These are phyloP conservation scores for Leccinellum luteum DNA, from an alignment of 768 basidiomycete genomes.

Conservation along the genomic window DNA sequence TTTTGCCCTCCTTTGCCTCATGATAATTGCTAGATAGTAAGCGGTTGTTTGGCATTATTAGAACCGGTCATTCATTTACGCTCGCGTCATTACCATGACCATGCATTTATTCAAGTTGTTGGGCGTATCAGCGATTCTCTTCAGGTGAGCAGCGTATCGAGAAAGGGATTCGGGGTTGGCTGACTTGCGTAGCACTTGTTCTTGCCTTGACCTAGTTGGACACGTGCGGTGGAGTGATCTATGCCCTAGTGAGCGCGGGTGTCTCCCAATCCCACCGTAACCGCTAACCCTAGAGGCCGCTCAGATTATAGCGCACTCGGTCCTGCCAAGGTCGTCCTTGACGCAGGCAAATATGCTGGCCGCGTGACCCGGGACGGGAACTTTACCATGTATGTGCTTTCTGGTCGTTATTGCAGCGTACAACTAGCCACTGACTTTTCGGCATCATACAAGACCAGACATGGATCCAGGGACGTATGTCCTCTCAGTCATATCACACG, in stretches of 20 bases:
- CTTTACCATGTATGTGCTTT: constrained; percentile 62
- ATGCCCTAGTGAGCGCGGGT: constrained; percentile 49
- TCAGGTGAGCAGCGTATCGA: constrained; percentile 8
- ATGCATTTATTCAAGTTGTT: constrained; percentile 16
- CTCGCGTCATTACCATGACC: background rate
- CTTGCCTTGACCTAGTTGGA: constrained; percentile 59
- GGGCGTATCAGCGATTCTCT: constrained; percentile 10
- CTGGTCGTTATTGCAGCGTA: background rate
- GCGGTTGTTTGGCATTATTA: constrained; percentile 28
- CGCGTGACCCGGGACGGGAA: constrained; percentile 55
- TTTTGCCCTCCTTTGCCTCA: constrained; percentile 97
- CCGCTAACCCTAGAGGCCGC: constrained; percentile 12
- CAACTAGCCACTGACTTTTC: constrained; percentile 12
- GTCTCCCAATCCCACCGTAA: constrained; percentile 4
- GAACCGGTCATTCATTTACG: background rate
- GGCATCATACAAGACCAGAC: constrained; percentile 46
- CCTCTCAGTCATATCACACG: constrained; percentile 64
- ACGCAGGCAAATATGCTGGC: constrained; percentile 54
- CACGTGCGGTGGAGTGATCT: constrained; percentile 69
- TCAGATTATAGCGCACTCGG: constrained; percentile 45
- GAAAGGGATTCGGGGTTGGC: background rate
- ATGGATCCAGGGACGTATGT: constrained; percentile 69
- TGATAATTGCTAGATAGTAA: constrained; percentile 31
- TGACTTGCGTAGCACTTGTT: constrained; percentile 16
- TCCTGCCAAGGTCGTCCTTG: constrained; percentile 56